Conservation (phyloP, 805 yeast species). For the Yamadazyma ubonensis region DNA sequence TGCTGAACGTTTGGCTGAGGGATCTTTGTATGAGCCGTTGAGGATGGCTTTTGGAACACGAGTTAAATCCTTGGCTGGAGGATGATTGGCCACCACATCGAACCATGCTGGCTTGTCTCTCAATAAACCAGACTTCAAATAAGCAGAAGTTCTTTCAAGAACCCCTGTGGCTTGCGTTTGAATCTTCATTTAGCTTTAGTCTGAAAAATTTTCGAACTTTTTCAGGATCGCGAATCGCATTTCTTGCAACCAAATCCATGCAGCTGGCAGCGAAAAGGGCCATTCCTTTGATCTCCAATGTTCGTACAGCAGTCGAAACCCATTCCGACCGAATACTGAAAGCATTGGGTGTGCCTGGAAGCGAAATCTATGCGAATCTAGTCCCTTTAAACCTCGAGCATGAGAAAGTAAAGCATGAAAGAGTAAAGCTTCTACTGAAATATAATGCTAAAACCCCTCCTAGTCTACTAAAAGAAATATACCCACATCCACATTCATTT, state of each 20-base stretch:
- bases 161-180: constrained; percentile 69
- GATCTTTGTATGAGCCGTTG: constrained; percentile 29
- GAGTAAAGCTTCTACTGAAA: constrained; percentile 5
- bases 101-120: constrained; percentile 83
- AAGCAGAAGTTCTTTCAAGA: constrained; percentile 77
- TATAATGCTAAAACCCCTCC: constrained; percentile 13
- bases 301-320: constrained; percentile 2
- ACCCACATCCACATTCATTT: constrained; percentile 1
- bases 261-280: neutral
- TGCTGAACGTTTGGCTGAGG: constrained; percentile 14
- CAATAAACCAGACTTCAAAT: constrained; percentile 68
- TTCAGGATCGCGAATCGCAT: constrained; percentile 1
- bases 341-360: neutral
- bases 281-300: constrained; percentile 5
- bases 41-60: constrained; percentile 41
- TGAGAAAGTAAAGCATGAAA: neutral
- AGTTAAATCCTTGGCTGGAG: constrained; percentile 68
- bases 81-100: constrained; percentile 76
- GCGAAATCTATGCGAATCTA: neutral
- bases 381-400: constrained; percentile 1
- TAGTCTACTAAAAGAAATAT: constrained; percentile 2
- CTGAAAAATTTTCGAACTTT: constrained; percentile 8
- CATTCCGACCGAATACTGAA: neutral
- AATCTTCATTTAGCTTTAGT: constrained; percentile 50
- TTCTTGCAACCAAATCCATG: constrained; percentile 5